phyloP scores from a whole-genome alignment of 192 early-diverging fungal genomes.

The Glomus cerebriforme region DNA sequence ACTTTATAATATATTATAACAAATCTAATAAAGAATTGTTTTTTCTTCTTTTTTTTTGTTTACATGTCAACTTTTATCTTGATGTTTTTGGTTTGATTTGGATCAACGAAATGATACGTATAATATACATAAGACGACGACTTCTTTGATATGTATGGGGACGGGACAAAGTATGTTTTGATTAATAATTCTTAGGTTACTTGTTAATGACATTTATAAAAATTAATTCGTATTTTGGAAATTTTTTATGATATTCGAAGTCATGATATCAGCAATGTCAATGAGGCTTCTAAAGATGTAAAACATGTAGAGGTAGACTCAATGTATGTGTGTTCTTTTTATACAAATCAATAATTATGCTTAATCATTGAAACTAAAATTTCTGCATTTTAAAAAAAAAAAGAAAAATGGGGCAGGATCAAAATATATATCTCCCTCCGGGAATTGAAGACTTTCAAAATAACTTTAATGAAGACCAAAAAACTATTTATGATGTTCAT shows the following conservation, averaged over 20 bases:
- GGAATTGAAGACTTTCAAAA: neutral
- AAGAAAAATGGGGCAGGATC: neutral
- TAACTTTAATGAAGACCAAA: neutral
- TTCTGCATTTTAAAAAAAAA: neutral
- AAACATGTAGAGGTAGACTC: neutral
- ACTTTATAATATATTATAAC: neutral
- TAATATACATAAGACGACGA: conserved; percentile 17
- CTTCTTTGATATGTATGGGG: conserved; percentile 30
- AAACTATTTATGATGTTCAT: neutral
- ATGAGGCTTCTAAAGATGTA: neutral
- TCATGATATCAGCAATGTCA: neutral
- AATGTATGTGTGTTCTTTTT: neutral
- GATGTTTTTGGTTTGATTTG: neutral
- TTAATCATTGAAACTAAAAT: neutral
- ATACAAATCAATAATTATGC: neutral
- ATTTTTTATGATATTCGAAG: neutral
- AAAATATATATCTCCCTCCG: neutral
- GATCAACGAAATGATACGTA: neutral
- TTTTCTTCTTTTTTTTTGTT: neutral
- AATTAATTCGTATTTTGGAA: neutral
- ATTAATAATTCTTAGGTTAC: neutral
- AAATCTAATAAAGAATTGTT: neutral
- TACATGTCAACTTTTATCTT: neutral
- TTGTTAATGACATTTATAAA: neutral
- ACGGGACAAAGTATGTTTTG: neutral